phyloP scores from a whole-genome alignment of 1,284 basidiomycete genomes.

The Melampsora americana region DNA sequence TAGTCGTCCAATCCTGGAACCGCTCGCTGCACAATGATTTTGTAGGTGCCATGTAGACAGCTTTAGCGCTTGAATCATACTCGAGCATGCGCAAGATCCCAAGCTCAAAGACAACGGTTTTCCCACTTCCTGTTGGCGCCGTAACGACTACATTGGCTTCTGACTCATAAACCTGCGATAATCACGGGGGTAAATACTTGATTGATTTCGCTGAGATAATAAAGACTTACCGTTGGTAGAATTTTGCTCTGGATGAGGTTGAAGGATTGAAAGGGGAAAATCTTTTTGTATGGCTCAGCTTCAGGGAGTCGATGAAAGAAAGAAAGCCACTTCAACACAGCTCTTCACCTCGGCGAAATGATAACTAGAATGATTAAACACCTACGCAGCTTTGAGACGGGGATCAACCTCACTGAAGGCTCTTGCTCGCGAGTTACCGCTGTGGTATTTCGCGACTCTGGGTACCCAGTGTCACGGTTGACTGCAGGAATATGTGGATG shows the following conservation, averaged over 20 bases:
- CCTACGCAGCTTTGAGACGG: conserved; percentile 2
- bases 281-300: conserved; percentile 74
- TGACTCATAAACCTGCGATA: conserved; percentile 63
- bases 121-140: conserved; percentile 50
- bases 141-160: conserved; percentile 69
- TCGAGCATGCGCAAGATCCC: conserved; percentile 75
- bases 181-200: conserved; percentile 13
- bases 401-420: neutral
- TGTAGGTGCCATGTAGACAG: conserved; percentile 90
- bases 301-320: neutral
- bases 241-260: conserved; percentile 83
- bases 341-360: neutral
- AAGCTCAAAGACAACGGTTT: conserved; percentile 77
- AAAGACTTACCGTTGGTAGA: conserved; percentile 65
- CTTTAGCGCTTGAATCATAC: conserved; percentile 61
- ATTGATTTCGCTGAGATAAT: neutral
- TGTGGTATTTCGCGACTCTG: neutral
- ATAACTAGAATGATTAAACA: neutral
- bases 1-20: conserved; percentile 74
- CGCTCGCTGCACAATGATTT: conserved; percentile 80
- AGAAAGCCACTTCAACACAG: neutral
- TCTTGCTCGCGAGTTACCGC: neutral
- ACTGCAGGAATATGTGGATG: neutral
- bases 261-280: conserved; percentile 84
- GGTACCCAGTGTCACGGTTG: too few species aligned